Percentiles rank a stretch among this genome's conserved stretches.
phyloP scores from a whole-genome alignment of 1,139 yeast genomes.

The Kurtzmaniella quercitrusa region DNA sequence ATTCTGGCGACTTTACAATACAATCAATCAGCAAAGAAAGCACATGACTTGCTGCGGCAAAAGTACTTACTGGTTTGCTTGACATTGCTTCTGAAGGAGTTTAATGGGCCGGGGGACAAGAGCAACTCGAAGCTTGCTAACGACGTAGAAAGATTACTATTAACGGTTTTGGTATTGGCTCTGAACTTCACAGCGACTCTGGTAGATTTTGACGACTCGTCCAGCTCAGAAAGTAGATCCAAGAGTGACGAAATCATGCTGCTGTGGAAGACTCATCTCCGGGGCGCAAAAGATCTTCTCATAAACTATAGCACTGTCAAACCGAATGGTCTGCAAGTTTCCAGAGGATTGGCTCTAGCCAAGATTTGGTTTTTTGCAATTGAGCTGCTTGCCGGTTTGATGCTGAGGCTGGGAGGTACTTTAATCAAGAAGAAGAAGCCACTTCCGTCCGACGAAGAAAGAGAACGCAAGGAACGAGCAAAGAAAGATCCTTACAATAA shows the following conservation, averaged over 20 bases:
- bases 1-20: conserved; percentile 35
- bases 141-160: conserved; percentile 34
- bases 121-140: conserved; percentile 17
- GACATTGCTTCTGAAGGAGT: conserved; percentile 29
- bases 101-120: conserved; percentile 14
- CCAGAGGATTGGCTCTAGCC: conserved; percentile 41
- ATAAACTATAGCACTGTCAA: conserved; percentile 24
- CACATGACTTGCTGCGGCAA: conserved; percentile 28
- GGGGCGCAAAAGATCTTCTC: conserved; percentile 39
- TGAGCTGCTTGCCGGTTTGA: conserved; percentile 33
- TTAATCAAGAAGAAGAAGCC: conserved; percentile 11
- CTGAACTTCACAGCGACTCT: conserved; percentile 34
- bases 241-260: conserved; percentile 14
- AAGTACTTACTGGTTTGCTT: conserved; percentile 31
- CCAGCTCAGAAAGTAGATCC: neutral
- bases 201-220: conserved; percentile 5
- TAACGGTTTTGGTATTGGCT: conserved; percentile 36
- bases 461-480: conserved; percentile 1
- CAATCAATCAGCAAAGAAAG: conserved; percentile 26
- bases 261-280: conserved; percentile 37
- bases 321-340: conserved; percentile 14
- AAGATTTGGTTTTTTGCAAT: conserved; percentile 44
- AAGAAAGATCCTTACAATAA: conserved; percentile 9
- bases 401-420: conserved; percentile 31
- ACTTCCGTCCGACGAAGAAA: neutral